Conservation (phyloP, 306 rosid genomes). For the Albizia julibrissin region DNA sequence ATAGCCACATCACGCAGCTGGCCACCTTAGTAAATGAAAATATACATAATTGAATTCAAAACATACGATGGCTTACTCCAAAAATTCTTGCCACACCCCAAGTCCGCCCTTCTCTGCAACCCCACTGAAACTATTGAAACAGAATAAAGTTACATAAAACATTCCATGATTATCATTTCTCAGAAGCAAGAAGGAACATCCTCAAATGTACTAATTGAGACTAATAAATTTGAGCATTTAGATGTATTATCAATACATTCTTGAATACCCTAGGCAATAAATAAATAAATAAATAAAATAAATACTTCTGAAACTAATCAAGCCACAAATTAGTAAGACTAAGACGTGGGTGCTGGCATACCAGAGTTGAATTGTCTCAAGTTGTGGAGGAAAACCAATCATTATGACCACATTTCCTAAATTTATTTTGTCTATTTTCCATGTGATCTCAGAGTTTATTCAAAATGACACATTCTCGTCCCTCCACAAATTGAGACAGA, state of each 20-base stretch:
- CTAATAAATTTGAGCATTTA: not conserved
- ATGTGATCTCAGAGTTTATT: not conserved
- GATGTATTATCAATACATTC: conserved; percentile 1
- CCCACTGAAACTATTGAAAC: not conserved
- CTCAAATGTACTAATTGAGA: not conserved
- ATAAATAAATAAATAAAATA: too few relatives aligned
- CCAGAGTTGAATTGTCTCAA: not conserved
- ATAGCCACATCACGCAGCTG: not conserved
- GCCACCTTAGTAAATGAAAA: not conserved
- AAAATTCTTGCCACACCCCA: not conserved
- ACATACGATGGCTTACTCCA: not conserved
- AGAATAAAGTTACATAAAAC: not conserved
- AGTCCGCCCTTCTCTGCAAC: not conserved
- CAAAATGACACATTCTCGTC: not conserved
- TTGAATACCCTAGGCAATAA: not conserved
- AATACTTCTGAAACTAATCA: not conserved
- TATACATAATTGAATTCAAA: not conserved
- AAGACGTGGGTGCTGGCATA: not conserved
- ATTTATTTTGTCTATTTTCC: not conserved
- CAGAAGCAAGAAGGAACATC: not conserved
- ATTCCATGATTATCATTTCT: not conserved
- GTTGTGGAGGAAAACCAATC: not conserved
- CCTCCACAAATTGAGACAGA: not conserved
- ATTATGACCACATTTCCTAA: not conserved
- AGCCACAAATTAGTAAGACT: not conserved